Conservation (phyloP, 345 rosid genomes). For the Eucalyptus lansdowneana region DNA sequence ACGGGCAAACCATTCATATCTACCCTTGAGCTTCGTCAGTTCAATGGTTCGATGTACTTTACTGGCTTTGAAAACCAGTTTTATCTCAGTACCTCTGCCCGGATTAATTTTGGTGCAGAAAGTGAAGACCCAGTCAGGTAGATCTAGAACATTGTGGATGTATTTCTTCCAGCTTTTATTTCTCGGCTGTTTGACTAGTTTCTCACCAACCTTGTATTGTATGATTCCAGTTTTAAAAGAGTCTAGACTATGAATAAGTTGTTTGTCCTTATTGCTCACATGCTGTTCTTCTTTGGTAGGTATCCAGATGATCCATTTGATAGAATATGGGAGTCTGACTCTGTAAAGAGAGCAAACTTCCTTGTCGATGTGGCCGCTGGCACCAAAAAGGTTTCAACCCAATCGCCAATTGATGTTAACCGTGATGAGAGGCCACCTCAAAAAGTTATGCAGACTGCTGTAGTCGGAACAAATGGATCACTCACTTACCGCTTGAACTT, state of each 20-base stretch:
- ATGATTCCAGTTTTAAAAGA: neutral
- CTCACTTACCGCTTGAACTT: conserved; percentile 81
- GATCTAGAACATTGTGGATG: conserved; percentile 4
- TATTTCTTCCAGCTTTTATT: neutral
- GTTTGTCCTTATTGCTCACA: neutral
- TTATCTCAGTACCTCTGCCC: conserved; percentile 70
- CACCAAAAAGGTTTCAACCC: conserved; percentile 62
- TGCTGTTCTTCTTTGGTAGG: conserved; percentile 17
- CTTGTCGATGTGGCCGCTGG: conserved; percentile 96
- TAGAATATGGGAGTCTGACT: conserved; percentile 94
- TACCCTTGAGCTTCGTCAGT: conserved; percentile 92
- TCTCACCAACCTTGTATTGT: neutral
- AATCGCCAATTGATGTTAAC: conserved; percentile 30
- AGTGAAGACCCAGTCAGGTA: conserved; percentile 78
- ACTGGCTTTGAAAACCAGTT: conserved; percentile 52
- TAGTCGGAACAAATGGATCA: conserved; percentile 87
- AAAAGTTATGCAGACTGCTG: conserved; percentile 99
- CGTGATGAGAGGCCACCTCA: conserved; percentile 55
- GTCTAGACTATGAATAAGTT: neutral
- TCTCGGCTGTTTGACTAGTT: neutral
- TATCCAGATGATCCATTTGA: conserved; percentile 97
- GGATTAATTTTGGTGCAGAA: conserved; percentile 94
- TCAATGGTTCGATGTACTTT: conserved; percentile 79
- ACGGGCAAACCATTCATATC: conserved; percentile 97
- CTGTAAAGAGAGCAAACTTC: conserved; percentile 64